Evolutionary conservation across 805 yeast species (phyloP), one percentile per base, ranked within the genome.

Genomic region (Metschnikowia santaceciliae): DNA sequence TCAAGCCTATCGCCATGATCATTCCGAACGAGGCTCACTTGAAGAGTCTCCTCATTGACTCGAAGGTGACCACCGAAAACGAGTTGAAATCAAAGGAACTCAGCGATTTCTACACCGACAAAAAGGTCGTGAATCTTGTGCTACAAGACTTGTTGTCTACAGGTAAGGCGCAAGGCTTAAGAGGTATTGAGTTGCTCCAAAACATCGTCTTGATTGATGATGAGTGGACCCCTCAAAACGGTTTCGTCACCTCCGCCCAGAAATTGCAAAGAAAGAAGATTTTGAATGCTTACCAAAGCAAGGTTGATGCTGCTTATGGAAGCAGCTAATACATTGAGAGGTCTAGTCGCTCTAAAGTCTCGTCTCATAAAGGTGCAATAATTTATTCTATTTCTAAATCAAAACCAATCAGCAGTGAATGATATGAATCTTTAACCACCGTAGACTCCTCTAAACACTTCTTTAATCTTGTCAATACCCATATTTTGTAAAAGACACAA

Each of bases 151-250:
- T 94, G 53, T 63, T 87, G 49, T 78, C 79, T 23, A 88, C 97
- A 7, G 99, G 90, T 60, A 84, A 81, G 69, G 60, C 80, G 17
- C 91, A 85, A 66, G 96, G 96, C 8, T 80, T 94, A 58, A 75
- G 70, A 46, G 96, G 96, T 53, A 91, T 90, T 59, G 98, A 94
- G 72, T 75, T 92, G 57, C 66, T 94, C 51, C 82, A 81, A 57
- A 96, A 91, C 59, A 77, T 86, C 54, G 90, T 86, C 13, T 68
- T 94, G 53, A 78, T 83, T 51, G 91, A 88, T 57, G 92, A 83
- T 47, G 99, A 94, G 75, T 94, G 99, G 98, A 94, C 98, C 38
- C 98, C 99, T 40, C 94, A 90, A 70, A 88, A 83, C 65, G 98
- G 97, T 0, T 89, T 75, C 58, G 95, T 92, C 51, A 90, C 98